Conservation (phyloP, 2,329 filamentous ascomycete genomes). For the Diplodia seriata region DNA sequence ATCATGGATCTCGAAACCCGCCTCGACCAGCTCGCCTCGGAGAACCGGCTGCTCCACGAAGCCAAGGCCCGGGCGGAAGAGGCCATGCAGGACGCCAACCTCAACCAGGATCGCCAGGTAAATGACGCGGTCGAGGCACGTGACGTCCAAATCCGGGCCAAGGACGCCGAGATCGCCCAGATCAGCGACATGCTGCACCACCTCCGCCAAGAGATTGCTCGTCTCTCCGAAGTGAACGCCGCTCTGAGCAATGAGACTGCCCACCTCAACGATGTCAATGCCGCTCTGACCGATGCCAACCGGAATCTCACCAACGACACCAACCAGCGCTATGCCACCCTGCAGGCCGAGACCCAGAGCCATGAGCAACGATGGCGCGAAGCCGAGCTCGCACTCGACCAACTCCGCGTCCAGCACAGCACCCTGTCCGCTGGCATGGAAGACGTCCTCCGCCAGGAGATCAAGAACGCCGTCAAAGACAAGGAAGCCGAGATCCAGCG, state of each 20-base stretch:
- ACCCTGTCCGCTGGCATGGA: conserved; percentile 69
- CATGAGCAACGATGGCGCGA: conserved; percentile 63
- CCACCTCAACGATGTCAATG: conserved; percentile 82
- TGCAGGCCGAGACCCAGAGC: conserved; percentile 69
- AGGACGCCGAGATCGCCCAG: conserved; percentile 84
- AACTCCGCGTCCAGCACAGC: conserved; percentile 68
- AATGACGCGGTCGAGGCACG: conserved; percentile 66
- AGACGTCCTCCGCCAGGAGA: conserved; percentile 65
- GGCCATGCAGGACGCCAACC: conserved; percentile 59
- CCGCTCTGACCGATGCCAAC: conserved; percentile 78
- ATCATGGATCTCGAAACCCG: conserved; percentile 84
- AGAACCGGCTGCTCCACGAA: conserved; percentile 81
- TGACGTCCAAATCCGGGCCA: conserved; percentile 75
- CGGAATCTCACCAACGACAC: conserved; percentile 77
- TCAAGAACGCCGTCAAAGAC: conserved; percentile 71
- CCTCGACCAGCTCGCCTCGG: conserved; percentile 82
- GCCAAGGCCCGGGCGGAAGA: conserved; percentile 74
- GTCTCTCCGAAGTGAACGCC: conserved; percentile 82
- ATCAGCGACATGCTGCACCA: conserved; percentile 80
- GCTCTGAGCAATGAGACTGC: conserved; percentile 79
- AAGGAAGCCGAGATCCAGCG: conserved; percentile 85
- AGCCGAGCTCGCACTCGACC: conserved; percentile 72
- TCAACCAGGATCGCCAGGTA: conserved; percentile 57
- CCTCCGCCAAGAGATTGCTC: conserved; percentile 80
- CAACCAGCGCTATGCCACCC: conserved; percentile 70